Evolutionary conservation across 129 eudicot species (phyloP), one percentile per base, ranked within the genome.

Genomic region (Flaveria brownii): DNA sequence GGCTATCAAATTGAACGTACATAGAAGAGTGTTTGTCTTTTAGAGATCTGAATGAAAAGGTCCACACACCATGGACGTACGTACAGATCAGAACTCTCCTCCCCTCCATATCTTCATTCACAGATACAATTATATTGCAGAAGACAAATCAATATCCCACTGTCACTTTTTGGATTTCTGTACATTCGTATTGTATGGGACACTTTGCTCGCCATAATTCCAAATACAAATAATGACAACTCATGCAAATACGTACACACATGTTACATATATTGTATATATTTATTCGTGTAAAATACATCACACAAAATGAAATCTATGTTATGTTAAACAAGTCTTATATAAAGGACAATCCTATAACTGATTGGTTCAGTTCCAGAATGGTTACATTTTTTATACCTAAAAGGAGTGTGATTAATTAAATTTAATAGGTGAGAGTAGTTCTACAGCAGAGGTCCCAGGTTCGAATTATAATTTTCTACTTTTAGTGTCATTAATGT

Each of bases 141-240:
- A 79, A 79, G 83, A 79, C 83, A 72, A 79, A 79, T 79, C 83
- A 72, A 73, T 79, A 79, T 79, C 83, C 42, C 74, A 79, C 83
- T 79, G 78, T 79, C 68, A 64, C 17, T 79, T 79, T 72, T 79
- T 78, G 78, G 52, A 54, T 64, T 63, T 42, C 65, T 79, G 74
- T 30, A 30, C 36, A 30, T 30, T 30, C 36, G 36, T 30, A 30
- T 30, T 30, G 36, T 64, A 50, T 63, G 78, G 54, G 78, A 72
- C 66, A 72, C 66, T 49, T 72, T 79, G 78, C 72, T 18, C 20
- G 36, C 45, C 71, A 13, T 47, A 52, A 30, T 30, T 30, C 36
- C 36, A 30, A 30, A 30, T 30, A 30, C 36, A 30, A 30, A 30
- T 30, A 30, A 51, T 20, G 25, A 76, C 64, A 76, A 39, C 26